phyloP scores from a whole-genome alignment of 208 protist genomes.

The Acanthamoeba sp. region DNA sequence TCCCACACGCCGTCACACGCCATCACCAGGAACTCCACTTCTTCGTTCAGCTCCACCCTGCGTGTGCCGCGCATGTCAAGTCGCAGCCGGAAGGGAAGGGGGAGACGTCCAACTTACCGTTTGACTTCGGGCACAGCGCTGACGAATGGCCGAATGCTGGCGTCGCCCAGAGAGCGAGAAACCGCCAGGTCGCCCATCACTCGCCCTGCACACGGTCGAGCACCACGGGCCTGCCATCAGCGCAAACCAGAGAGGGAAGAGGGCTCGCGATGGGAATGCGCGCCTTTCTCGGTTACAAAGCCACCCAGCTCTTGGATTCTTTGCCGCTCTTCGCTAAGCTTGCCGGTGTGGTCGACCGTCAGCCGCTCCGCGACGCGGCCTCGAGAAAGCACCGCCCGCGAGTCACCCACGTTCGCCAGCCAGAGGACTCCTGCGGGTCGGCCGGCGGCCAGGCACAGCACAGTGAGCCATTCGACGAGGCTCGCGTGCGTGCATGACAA shows the following conservation, averaged over 20 bases:
- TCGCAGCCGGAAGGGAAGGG: neutral
- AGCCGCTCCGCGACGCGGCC: constrained; percentile 36
- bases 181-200: constrained; percentile 62
- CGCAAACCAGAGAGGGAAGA: neutral
- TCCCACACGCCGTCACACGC: constrained; percentile 71
- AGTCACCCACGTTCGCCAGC: constrained; percentile 72
- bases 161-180: constrained; percentile 41
- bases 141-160: constrained; percentile 15
- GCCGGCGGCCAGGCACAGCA: too few relatives aligned
- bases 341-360: constrained; percentile 43
- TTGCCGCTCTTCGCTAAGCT: constrained; percentile 56
- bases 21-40: constrained; percentile 66
- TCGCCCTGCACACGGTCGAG: neutral
- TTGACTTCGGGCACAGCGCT: constrained; percentile 12
- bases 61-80: neutral
- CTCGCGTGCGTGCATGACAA: too few relatives aligned
- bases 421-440: constrained; percentile 39
- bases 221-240: neutral
- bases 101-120: neutral
- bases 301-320: constrained; percentile 69
- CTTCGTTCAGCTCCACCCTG: constrained; percentile 9
- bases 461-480: too few relatives aligned
- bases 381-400: constrained; percentile 44
- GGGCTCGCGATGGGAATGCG: neutral
- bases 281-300: constrained; percentile 73